Evolutionary conservation across 306 rosid genomes (phyloP).

Genomic region (Dalbergia cultrata): DNA sequence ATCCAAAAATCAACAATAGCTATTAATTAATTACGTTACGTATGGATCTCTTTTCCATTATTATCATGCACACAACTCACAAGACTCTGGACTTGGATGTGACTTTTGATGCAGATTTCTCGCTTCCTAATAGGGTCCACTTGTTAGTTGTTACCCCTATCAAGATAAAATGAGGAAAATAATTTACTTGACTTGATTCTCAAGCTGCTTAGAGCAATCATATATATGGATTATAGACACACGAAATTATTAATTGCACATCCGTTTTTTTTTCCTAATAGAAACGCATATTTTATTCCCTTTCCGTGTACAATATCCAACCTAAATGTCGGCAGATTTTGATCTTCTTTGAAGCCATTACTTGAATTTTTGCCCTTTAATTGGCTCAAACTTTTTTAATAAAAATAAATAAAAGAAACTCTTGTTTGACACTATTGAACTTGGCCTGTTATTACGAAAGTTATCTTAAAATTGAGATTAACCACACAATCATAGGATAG

Average conservation of each 20-base stretch:
- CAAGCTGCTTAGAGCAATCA: background rate
- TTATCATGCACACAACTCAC: background rate
- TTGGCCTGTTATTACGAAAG: too few species aligned
- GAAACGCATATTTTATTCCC: too few species aligned
- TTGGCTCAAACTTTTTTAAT: background rate
- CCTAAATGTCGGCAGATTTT: background rate
- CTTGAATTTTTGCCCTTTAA: background rate
- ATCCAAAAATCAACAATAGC: background rate
- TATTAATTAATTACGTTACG: background rate
- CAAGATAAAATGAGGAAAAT: background rate
- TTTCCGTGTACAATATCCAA: background rate
- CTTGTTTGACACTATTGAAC: background rate
- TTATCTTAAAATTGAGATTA: too few species aligned
- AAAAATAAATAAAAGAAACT: background rate
- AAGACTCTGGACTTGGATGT: slow-evolving; percentile 5
- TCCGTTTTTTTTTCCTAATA: background rate
- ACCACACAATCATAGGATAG: too few species aligned
- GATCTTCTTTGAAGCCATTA: background rate
- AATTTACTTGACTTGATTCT: background rate
- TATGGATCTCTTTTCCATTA: background rate
- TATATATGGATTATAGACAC: background rate
- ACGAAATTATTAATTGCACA: background rate
- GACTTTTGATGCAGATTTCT: slow-evolving; percentile 9
- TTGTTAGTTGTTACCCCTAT: background rate
- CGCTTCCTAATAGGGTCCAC: background rate